Evolutionary conservation across 176 grass and related monocot genomes (phyloP), one percentile per base, ranked within the genome.

Genomic region (Rhynchospora breviuscula): DNA sequence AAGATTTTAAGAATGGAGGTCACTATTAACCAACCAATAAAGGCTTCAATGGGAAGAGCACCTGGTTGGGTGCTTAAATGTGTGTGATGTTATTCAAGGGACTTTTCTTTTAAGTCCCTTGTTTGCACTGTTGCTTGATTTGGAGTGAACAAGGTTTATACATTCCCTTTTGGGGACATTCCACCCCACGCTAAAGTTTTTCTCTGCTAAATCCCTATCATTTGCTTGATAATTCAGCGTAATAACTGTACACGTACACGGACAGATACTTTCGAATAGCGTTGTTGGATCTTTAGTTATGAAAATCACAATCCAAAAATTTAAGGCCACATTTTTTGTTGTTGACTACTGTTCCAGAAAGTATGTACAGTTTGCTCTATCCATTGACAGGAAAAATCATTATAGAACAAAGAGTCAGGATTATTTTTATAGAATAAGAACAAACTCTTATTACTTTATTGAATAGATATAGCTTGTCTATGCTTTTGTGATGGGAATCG

Each of bases 1-100:
- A 64, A 7, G 3, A 15, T 40, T 88, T 46, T 44, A 13, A 67
- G 86, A 90, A 93, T 95, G 91, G 60, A 77, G 81, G 92, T 95
- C 93, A 90, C 93, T 98, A 74, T 90, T 91, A 89, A 59, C 89
- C 93, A 91, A 90, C 85, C 81, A 91, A 73, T 79, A 71, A 60
- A 40, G 6, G 67, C 46, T 53, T 86, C 62, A 93, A 98, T 95
- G 95, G 91, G 33, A 59, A 72, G 82, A 93, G 90, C 93, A 95
- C 95, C 95, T 85, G 86, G 35, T 40, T 21, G 61, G 40, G 51
- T 59, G 63, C 73, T 59, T 40, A 59, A 61, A 29, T 78, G 76
- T 79, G 56, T 79, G 80, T 84, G 84, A 89, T 84, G 88, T 82
- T 79, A 71, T 83, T 63, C 60, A 92, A 31, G 35, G 67, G 25